A percentile compares a stretch with the other conserved stretches of the same genome.
Evolutionary conservation across 306 rosid genomes (phyloP).

Genomic region (Nissolia schottii): DNA sequence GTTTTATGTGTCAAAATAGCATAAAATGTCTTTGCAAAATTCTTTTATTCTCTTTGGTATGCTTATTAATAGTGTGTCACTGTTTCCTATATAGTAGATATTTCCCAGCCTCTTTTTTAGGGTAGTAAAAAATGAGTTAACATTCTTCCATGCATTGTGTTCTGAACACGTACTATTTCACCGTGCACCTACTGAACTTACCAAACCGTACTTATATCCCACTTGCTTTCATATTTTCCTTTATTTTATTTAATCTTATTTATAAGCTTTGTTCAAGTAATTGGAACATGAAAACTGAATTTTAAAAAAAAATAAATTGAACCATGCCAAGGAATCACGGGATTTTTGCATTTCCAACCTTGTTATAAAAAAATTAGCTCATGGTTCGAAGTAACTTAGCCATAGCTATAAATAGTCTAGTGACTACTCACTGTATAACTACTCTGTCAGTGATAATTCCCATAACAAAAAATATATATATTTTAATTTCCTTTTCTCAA

Average conservation of each 20-base stretch:
- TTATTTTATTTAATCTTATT: background rate
- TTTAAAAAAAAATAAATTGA: too few species aligned
- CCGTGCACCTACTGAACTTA: conserved; percentile 11
- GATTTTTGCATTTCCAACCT: conserved; percentile 45
- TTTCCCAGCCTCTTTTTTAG: conserved; percentile 16
- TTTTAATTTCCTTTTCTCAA: conserved; percentile 14
- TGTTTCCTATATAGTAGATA: too few species aligned
- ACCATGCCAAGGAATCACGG: conserved; percentile 41
- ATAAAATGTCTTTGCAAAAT: too few species aligned
- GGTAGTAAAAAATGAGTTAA: conserved; percentile 26
- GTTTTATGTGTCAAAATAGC: too few species aligned
- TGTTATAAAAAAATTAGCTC: conserved; percentile 31
- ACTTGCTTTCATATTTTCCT: conserved; percentile 9
- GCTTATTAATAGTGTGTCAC: too few species aligned
- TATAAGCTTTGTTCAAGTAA: conserved; percentile 33
- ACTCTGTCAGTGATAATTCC: conserved; percentile 51
- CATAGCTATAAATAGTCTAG: too few species aligned
- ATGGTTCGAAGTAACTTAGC: conserved; percentile 31
- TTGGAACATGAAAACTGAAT: conserved; percentile 24
- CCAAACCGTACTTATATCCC: background rate
- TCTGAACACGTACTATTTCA: conserved; percentile 9
- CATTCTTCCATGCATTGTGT: conserved; percentile 19
- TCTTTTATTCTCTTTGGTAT: too few species aligned
- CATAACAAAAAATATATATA: conserved; percentile 11
- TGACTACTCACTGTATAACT: conserved; percentile 45